Base-by-base conservation (phyloP, 176 grass and related monocot genomes). In the Hordeum vulgare region DNA sequence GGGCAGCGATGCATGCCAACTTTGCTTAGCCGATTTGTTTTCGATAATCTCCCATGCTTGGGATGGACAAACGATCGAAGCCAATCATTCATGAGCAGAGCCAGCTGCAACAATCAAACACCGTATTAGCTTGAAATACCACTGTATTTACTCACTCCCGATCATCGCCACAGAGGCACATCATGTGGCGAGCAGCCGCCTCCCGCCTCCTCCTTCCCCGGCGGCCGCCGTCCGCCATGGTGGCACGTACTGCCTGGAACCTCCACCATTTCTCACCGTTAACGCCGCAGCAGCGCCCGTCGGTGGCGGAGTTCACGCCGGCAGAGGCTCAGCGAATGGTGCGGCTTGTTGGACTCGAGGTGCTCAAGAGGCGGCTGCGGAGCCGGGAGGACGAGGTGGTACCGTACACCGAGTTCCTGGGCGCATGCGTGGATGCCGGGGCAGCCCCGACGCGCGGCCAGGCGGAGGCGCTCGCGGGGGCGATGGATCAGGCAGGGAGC, bases 341-440 rank as follows among this genome's bases (percentile, higher is more conserved):
- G 85, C 79, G 85, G 33, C 85, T 93, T 36, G 88, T 88, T 9
- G 85, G 86, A 70, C 79, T 94, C 2, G 88, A 88, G 83, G 65
- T 83, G 75, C 79, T 94, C 11, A 90, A 90, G 85, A 56, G 75
- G 70, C 71, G 86, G 27, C 87, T 92, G 23, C 77, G 39, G 54
- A 65, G 28, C 75, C 76, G 84, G 6, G 33, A 24, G 2, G 83
- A 60, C 3, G 88, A 94, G 74, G 82, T 88, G 20, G 61, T 94
- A 5, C 63, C 68, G 0, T 88, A 90, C 54, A 23, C 0, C 5
- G 68, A 90, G 68, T 86, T 94, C 28, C 88, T 90, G 0, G 83
- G 77, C 75, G 82, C 85, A 2, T 90, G 88, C 75, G 85, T 88
- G 11, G 83, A 82, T 27, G 54, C 86, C 21, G 91, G 86, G 3